Base-by-base conservation (phyloP, 202 grass and related monocot species). In the Carex sylvatica region DNA sequence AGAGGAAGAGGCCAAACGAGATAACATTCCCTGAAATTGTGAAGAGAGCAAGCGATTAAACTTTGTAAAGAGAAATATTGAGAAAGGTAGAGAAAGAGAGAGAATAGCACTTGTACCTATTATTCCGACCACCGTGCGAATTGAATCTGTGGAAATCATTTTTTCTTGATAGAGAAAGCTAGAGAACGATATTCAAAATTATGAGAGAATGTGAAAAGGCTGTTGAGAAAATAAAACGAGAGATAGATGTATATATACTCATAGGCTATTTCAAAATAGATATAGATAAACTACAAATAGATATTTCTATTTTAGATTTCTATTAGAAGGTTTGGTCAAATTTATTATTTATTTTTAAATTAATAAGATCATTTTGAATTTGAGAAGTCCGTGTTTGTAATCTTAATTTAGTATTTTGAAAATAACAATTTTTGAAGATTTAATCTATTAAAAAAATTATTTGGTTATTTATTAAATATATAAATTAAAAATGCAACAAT, bases 1-100 rank as follows among this genome's bases (percentile, higher is more conserved):
- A 85, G 10, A 94, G 84, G 74, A 95, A 95, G 38, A 95, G 74
- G 2, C 90, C 86, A 38, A 85, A 82, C 11, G 90, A 92, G 46
- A 95, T 88, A 9, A 90, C 30, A 56, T 90, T 95, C 20, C 90
- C 91, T 90, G 84, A 3, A 75, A 56, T 75, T 56, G 49, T 75
- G 24, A 75, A 56, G 70, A 65, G 13, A 11, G 13, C 23, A 47
- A 36, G 15, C 11, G 52, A 31, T 59, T 40, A 49, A 86, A 55
- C 26, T 47, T 13, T 81, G 11, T 5, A 66, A 19, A 51, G 2
- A 16, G 11, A 53, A 2, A 46, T 16, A 42, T n/a, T 23, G 52
- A 9, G 10, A 44, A 30, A 22, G 22, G 31, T 0, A 67, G 7
- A 15, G 13, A 67, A 12, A 67, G 20, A n/a, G 2, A 53, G 6